Evolutionary conservation across 768 basidiomycete genomes (phyloP).

Genomic region (Hericium alpestre): DNA sequence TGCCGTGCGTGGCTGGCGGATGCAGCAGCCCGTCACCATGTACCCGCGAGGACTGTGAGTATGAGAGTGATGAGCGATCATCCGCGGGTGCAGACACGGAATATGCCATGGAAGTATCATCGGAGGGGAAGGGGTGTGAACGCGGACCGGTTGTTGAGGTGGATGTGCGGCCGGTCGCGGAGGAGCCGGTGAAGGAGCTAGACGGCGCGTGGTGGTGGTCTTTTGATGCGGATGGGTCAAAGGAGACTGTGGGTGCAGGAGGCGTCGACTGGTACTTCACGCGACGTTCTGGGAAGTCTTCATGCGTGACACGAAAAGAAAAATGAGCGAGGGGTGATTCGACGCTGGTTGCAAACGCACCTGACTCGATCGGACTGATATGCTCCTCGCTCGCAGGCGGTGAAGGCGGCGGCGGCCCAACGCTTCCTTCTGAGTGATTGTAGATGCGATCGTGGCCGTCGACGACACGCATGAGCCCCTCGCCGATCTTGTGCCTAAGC

Average conservation of each 20-base stretch:
- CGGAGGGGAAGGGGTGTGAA: conserved; percentile 11
- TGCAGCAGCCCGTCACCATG: conserved; percentile 41
- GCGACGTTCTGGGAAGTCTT: background rate
- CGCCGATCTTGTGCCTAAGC: conserved; percentile 25
- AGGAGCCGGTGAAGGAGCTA: background rate
- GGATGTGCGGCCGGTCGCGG: background rate
- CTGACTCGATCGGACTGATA: conserved; percentile 8
- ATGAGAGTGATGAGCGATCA: conserved; percentile 16
- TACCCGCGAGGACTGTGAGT: conserved; percentile 13
- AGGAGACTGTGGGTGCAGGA: background rate
- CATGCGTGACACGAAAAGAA: background rate
- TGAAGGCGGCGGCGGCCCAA: conserved; percentile 52
- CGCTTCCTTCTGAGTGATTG: conserved; percentile 14
- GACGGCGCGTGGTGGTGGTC: background rate
- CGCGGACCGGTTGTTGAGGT: background rate
- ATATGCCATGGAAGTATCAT: background rate
- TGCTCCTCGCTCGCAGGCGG: conserved; percentile 33
- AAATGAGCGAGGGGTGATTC: background rate
- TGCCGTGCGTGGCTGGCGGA: conserved; percentile 27
- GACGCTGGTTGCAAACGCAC: background rate
- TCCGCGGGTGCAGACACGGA: conserved; percentile 8
- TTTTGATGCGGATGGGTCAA: background rate
- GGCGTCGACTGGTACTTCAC: conserved; percentile 4
- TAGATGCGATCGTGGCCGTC: conserved; percentile 11
- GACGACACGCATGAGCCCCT: conserved; percentile 24